Percentiles rank a stretch among this genome's conserved stretches.
Evolutionary conservation across 331 rosid species (phyloP).

Genomic region (Malus hybrid): DNA sequence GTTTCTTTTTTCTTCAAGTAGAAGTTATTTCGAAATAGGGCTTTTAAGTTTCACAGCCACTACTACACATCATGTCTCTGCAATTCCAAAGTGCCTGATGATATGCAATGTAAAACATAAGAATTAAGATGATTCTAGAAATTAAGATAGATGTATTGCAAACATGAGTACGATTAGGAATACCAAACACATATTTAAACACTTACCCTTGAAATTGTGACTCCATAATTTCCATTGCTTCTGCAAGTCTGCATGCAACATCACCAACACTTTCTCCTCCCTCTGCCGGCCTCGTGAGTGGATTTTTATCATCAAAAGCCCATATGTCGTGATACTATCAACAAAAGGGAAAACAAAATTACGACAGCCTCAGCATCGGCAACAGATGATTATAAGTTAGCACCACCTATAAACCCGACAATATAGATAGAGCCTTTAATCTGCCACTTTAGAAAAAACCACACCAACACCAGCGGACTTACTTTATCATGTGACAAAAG

Average conservation of each 20-base stretch:
- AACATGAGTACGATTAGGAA: not conserved
- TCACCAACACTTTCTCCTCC: constrained; percentile 91
- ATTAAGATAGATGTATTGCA: not conserved
- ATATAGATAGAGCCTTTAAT: not conserved
- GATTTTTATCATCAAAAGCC: constrained; percentile 71
- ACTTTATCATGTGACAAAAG: constrained; percentile 76
- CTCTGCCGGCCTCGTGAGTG: constrained; percentile 48
- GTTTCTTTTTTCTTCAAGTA: not conserved
- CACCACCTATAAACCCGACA: not conserved
- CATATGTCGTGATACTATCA: constrained; percentile 61
- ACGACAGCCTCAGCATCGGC: not conserved
- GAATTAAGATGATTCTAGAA: not conserved
- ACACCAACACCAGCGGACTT: constrained; percentile 13
- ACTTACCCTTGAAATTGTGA: constrained; percentile 67
- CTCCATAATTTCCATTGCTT: constrained; percentile 45
- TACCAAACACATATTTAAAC: not conserved
- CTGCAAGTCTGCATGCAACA: constrained; percentile 69
- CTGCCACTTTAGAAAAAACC: not conserved
- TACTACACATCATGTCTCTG: not conserved
- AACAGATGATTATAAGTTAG: not conserved
- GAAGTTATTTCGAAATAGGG: not conserved
- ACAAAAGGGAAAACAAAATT: constrained; percentile 3
- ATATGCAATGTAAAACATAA: not conserved
- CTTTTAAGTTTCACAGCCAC: not conserved
- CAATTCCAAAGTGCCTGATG: not conserved